phyloP scores from a whole-genome alignment of 805 yeast species.

The Naumovozyma dairenensis region DNA sequence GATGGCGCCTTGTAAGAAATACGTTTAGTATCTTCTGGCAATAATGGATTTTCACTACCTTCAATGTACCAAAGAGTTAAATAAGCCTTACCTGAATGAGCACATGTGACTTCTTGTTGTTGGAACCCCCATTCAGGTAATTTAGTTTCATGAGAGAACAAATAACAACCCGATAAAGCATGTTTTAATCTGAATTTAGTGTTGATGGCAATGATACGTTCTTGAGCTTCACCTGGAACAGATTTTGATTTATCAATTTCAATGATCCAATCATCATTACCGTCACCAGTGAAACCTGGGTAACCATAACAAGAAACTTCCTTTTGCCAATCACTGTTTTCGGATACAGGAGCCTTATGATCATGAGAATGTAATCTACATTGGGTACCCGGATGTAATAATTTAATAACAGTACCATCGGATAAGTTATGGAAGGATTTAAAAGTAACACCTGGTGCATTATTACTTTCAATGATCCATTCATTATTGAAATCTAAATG shows the following conservation, averaged over 20 bases:
- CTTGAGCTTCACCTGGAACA: conserved; percentile 41
- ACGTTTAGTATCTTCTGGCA: conserved; percentile 36
- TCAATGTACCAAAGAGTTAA: conserved; percentile 68
- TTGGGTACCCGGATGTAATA: conserved; percentile 46
- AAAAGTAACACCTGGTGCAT: conserved; percentile 43
- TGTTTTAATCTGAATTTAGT: conserved; percentile 67
- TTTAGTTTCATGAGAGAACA: conserved; percentile 66
- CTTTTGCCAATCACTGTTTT: conserved; percentile 66
- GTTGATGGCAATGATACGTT: conserved; percentile 51
- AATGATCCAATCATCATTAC: conserved; percentile 72
- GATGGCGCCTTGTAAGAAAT: conserved; percentile 44
- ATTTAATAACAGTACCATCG: conserved; percentile 63
- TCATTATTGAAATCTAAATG: conserved; percentile 66
- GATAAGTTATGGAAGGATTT: conserved; percentile 50
- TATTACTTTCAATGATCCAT: conserved; percentile 63
- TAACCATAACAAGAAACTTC: conserved; percentile 72
- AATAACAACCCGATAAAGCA: conserved; percentile 68
- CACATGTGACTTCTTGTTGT: conserved; percentile 80
- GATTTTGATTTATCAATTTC: conserved; percentile 55
- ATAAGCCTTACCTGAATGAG: conserved; percentile 53
- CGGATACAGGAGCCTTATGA: conserved; percentile 67
- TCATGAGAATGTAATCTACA: conserved; percentile 78
- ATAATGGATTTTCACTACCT: conserved; percentile 45
- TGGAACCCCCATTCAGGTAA: conserved; percentile 78
- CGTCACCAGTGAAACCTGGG: conserved; percentile 71